Conservation (phyloP, 1,284 basidiomycete genomes). For the Melampsora larici-populina region DNA sequence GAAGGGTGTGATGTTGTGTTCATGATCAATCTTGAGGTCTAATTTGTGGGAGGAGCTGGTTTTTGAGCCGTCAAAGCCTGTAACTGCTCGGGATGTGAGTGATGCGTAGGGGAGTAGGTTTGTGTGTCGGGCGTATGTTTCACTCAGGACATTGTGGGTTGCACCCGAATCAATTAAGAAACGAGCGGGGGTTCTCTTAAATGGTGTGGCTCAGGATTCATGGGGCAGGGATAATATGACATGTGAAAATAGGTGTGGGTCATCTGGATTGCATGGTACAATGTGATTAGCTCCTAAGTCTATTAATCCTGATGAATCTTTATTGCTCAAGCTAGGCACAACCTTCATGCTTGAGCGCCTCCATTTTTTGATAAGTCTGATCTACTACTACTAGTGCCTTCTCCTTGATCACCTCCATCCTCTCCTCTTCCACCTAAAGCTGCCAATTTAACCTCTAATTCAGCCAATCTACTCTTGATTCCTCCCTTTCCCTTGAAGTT, state of each 20-base stretch:
- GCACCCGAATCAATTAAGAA: constrained; percentile 2
- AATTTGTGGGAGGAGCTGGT: too few species aligned
- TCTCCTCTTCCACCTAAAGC: too few species aligned
- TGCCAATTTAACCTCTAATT: too few species aligned
- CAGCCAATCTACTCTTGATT: too few species aligned
- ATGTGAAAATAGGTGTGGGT: not conserved
- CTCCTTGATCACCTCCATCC: not conserved
- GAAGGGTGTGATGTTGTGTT: too few species aligned
- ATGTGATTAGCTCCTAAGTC: not conserved
- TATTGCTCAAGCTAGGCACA: too few species aligned
- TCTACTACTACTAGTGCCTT: too few species aligned
- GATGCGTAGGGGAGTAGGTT: not conserved
- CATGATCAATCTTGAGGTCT: too few species aligned
- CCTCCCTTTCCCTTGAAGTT: too few species aligned
- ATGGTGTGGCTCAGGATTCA: not conserved
- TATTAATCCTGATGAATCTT: too few species aligned
- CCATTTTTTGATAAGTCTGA: too few species aligned
- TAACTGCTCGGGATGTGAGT: not conserved
- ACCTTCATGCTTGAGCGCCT: too few species aligned
- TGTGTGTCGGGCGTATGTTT: not conserved
- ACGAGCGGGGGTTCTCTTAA: not conserved
- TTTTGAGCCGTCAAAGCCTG: not conserved
- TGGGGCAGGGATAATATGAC: not conserved
- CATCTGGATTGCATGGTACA: not conserved
- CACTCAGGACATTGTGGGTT: not conserved